phyloP scores from a whole-genome alignment of 2,329 filamentous ascomycete species.

The Ilyonectria mors-panacis region DNA sequence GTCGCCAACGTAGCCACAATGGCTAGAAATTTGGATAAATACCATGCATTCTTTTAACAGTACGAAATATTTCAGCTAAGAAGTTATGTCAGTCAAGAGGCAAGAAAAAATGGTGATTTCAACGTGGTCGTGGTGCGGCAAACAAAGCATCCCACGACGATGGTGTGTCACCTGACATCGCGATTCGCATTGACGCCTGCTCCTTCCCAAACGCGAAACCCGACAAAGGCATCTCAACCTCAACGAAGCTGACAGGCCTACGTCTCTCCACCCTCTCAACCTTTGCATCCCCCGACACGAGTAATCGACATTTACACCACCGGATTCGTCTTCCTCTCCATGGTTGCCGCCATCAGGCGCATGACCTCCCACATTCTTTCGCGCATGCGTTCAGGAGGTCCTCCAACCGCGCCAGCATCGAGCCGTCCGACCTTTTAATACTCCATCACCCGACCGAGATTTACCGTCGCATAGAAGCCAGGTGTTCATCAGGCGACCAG shows the following conservation, averaged over 20 bases:
- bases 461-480: constrained; percentile 28
- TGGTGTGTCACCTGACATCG: constrained; percentile 48
- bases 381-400: constrained; percentile 28
- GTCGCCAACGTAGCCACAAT: not conserved
- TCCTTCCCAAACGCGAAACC: constrained; percentile 22
- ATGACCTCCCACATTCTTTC: constrained; percentile 8
- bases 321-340: not conserved
- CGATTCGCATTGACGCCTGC: constrained; percentile 37
- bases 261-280: not conserved
- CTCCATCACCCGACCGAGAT: constrained; percentile 32
- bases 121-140: not conserved
- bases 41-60: not conserved
- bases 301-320: not conserved
- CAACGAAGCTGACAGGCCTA: constrained; percentile 23
- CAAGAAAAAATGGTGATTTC: too few relatives aligned
- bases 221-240: constrained; percentile 25
- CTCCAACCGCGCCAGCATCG: constrained; percentile 21
- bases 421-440: constrained; percentile 30
- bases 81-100: not conserved
- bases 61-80: too few relatives aligned
- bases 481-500: constrained; percentile 24
- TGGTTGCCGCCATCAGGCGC: constrained; percentile 1
- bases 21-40: not conserved
- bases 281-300: constrained; percentile 6
- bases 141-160: constrained; percentile 11